Conservation (phyloP, 2,329 filamentous ascomycete species). For the Penicillium sclerotiorum region DNA sequence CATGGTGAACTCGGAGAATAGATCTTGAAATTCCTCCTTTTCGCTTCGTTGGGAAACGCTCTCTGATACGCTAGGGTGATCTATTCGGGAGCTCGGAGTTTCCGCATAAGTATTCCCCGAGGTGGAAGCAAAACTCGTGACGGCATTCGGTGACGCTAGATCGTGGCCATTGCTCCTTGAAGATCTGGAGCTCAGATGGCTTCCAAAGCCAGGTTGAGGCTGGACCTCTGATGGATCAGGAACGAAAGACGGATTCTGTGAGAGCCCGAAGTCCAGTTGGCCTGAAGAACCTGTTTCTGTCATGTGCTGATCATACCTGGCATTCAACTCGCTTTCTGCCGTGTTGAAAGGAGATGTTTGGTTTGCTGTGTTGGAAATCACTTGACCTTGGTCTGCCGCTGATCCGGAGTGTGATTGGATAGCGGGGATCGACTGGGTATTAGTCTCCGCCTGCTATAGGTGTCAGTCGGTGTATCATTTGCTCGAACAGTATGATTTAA, state of each 20-base stretch:
- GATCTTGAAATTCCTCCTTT: conserved; percentile 36
- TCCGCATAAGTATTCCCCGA: conserved; percentile 5
- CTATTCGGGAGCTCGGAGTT: neutral
- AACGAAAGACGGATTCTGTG: neutral
- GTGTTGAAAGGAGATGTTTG: too few relatives aligned
- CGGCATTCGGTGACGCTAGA: conserved; percentile 14
- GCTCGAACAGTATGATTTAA: too few relatives aligned
- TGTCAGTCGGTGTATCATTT: too few relatives aligned
- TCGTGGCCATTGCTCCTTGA: conserved; percentile 6
- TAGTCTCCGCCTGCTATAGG: too few relatives aligned
- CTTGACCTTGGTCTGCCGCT: too few relatives aligned
- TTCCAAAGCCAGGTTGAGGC: neutral
- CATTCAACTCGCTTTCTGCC: neutral
- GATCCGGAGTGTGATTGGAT: too few relatives aligned
- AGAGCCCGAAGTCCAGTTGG: neutral
- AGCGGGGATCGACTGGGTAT: too few relatives aligned
- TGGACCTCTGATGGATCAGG: neutral
- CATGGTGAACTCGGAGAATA: conserved; percentile 41
- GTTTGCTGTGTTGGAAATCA: too few relatives aligned
- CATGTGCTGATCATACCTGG: neutral
- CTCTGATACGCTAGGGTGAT: conserved; percentile 10
- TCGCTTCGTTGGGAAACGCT: conserved; percentile 27
- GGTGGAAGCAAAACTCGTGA: conserved; percentile 1
- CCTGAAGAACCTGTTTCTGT: neutral
- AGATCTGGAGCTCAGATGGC: neutral